These are phyloP conservation scores for Berberis vulgaris DNA, from an alignment of 164 flowering plant genomes.

Conservation along the genomic window DNA sequence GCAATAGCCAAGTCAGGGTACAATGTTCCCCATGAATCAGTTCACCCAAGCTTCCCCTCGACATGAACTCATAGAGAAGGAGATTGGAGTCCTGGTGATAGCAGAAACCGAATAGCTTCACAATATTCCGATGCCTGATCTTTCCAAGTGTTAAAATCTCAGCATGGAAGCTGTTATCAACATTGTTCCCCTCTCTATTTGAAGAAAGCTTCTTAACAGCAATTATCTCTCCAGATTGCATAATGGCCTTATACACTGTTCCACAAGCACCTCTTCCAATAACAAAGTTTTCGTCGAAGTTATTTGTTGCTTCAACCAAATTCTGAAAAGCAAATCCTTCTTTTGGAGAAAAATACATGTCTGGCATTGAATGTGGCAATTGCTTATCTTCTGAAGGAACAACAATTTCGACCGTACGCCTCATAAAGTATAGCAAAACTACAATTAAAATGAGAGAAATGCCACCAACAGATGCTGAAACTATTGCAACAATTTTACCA, in stretches of 20 bases:
- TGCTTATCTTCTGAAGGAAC: conserved; percentile 39
- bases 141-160: conserved; percentile 88
- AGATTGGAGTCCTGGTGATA: conserved; percentile 79
- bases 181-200: conserved; percentile 68
- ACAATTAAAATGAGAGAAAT: conserved; percentile 70
- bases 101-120: conserved; percentile 81
- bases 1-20: conserved; percentile 65
- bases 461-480: conserved; percentile 62
- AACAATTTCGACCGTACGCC: conserved; percentile 40
- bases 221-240: conserved; percentile 50
- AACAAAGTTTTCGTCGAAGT: conserved; percentile 61
- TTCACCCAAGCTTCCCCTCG: conserved; percentile 86
- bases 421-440: conserved; percentile 46
- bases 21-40: conserved; percentile 61
- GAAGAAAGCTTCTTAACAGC: conserved; percentile 86
- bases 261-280: conserved; percentile 96
- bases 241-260: conserved; percentile 82
- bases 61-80: conserved; percentile 89
- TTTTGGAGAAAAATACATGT: conserved; percentile 73
- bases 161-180: conserved; percentile 77
- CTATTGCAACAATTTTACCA: conserved; percentile 51
- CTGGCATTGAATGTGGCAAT: conserved; percentile 32
- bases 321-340: conserved; percentile 87
- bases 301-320: conserved; percentile 67
- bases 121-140: conserved; percentile 89